These are phyloP conservation scores for Besnoitia besnoiti DNA, from an alignment of 169 alveolate species.

Conservation along the genomic window DNA sequence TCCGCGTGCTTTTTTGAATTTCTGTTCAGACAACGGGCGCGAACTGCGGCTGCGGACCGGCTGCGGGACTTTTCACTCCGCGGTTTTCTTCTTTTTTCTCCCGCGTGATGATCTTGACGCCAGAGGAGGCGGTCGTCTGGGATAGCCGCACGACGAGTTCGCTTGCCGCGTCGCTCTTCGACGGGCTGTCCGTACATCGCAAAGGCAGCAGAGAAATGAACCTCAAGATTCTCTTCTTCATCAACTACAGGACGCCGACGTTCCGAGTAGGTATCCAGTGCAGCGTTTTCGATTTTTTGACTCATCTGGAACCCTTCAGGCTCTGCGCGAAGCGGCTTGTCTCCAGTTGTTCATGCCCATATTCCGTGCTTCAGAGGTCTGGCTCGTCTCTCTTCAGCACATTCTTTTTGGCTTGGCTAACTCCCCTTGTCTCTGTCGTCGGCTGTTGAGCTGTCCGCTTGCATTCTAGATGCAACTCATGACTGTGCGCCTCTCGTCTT, in stretches of 20 bases:
- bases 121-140: conserved; percentile 4
- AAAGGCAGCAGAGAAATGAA: conserved; percentile 15
- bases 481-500: not conserved
- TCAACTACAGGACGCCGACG: conserved; percentile 34
- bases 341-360: too few species aligned
- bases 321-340: too few species aligned
- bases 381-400: too few species aligned
- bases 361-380: too few species aligned
- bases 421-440: not conserved
- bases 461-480: not conserved
- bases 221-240: conserved; percentile 39
- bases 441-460: not conserved
- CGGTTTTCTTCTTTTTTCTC: conserved; percentile 22
- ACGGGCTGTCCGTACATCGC: conserved; percentile 31
- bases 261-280: not conserved
- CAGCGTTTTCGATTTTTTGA: too few species aligned
- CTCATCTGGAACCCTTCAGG: too few species aligned
- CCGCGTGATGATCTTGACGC: conserved; percentile 22
- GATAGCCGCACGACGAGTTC: conserved; percentile 17
- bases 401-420: not conserved
- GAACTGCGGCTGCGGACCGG: not conserved
- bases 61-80: not conserved
- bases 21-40: not conserved
- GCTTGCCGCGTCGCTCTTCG: conserved; percentile 21
- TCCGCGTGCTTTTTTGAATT: not conserved